phyloP scores from a whole-genome alignment of 2,329 filamentous ascomycete species.

The Xylariales sp. region DNA sequence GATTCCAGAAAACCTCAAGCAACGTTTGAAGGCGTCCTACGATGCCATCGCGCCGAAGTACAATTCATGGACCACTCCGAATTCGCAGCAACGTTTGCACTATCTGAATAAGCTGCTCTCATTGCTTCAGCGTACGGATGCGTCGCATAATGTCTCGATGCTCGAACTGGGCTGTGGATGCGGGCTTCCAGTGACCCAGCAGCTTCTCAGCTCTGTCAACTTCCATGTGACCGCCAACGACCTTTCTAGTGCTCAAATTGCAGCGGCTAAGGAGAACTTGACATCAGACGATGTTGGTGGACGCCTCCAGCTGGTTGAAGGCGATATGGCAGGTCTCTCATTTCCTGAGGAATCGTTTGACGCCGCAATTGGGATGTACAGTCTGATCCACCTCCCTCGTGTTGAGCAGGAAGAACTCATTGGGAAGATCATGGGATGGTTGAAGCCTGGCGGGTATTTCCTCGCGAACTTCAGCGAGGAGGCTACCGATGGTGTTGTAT shows the following conservation, averaged over 20 bases:
- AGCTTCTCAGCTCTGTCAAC: constrained; percentile 24
- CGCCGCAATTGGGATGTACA: constrained; percentile 48
- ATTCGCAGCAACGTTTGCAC: constrained; percentile 25
- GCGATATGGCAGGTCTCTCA: constrained; percentile 34
- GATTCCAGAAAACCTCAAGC: constrained; percentile 28
- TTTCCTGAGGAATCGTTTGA: constrained; percentile 35
- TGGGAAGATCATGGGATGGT: constrained; percentile 38
- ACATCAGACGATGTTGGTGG: constrained; percentile 11
- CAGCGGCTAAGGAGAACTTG: constrained; percentile 18
- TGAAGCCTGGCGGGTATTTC: constrained; percentile 46
- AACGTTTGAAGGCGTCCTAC: constrained; percentile 34
- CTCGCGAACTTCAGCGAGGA: constrained; percentile 41
- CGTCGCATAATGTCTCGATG: constrained; percentile 13
- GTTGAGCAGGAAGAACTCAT: constrained; percentile 44
- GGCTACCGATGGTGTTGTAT: constrained; percentile 21
- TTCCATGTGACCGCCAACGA: constrained; percentile 34
- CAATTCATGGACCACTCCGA: constrained; percentile 33
- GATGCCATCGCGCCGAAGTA: constrained; percentile 34
- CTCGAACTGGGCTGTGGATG: constrained; percentile 40
- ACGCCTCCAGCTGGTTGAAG: constrained; percentile 21
- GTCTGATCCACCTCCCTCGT: constrained; percentile 49
- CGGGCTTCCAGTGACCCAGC: constrained; percentile 31
- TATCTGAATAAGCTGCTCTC: constrained; percentile 30
- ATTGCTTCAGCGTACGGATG: constrained; percentile 14
- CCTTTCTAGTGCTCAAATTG: constrained; percentile 34